Conservation (phyloP, 306 rosid genomes). For the Corylus americana region DNA sequence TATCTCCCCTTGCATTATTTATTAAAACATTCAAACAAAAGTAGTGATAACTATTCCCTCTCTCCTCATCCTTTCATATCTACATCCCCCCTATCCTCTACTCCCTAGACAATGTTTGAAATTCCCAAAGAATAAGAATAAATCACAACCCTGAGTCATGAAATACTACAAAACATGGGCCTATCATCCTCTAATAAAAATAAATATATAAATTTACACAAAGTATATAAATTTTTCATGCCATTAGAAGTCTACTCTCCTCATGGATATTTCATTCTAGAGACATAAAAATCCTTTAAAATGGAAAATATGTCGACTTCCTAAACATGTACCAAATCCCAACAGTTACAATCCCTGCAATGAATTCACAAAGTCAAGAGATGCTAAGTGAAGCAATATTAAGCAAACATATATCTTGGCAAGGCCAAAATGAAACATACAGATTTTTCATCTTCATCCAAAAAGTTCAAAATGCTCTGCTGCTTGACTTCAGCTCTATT, state of each 20-base stretch:
- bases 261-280: neutral
- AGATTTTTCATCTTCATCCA: slow-evolving; percentile 90
- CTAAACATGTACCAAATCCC: neutral
- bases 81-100: neutral
- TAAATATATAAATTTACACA: neutral
- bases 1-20: neutral
- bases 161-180: neutral
- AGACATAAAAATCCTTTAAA: neutral
- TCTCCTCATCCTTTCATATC: neutral
- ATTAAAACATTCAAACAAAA: neutral
- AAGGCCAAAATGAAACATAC: slow-evolving; percentile 51
- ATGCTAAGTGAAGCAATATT: slow-evolving; percentile 4
- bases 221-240: neutral
- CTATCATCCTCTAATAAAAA: neutral
- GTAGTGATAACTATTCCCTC: neutral
- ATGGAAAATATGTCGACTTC: neutral
- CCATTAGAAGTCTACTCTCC: neutral
- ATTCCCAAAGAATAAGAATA: neutral
- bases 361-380: neutral
- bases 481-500: slow-evolving; percentile 81
- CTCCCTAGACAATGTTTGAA: neutral
- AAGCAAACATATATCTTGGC: slow-evolving; percentile 14
- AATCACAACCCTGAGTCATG: neutral
- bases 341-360: slow-evolving; percentile 1
- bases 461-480: slow-evolving; percentile 78